Base-by-base conservation (phyloP, 177 flowering plant species). In the Telopea speciosissima region DNA sequence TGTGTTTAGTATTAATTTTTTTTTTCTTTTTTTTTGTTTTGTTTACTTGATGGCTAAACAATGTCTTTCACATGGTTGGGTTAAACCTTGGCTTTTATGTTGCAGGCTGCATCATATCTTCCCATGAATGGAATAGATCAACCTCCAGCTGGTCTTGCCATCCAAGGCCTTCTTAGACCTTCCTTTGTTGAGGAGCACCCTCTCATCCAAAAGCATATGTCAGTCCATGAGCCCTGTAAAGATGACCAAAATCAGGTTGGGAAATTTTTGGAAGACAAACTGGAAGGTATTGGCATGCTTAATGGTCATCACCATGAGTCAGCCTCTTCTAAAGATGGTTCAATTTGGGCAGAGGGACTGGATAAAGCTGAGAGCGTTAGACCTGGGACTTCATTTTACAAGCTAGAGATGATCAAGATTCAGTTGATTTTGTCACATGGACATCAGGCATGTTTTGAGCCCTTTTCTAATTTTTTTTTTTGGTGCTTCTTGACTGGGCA, bases 121-220 rank as follows among this genome's bases (percentile, higher is more conserved):
- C 90, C 92, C 54, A 68, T 89, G 67, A 90, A 88, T 81, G 86
- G 84, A 85, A 89, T 87, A 90, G 87, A 89, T 65, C 91, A 85
- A 76, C 90, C 90, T 68, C 76, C 93, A 40, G 84, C 85, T 79
- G 92, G 92, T 70, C 75, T 94, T 69, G 83, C 83, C 65, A 84
- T 94, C 56, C 96, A 90, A 72, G 96, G 96, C 74, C 77, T 90
- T 74, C 33, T 94, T 67, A 85, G 91, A 71, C 95, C 96, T 77
- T 87, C 89, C 33, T 80, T 86, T 26, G 56, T 84, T 69, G 93
- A 91, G 74, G 98, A 89, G 65, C 85, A 81, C 12, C 74, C 90
- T 70, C 79, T 81, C 67, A 83, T 91, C 63, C 83, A 77, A 68
- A 90, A 75, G 77, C 85, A 85, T 66, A 72, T 82, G 62, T 73